Evolutionary conservation across 2,329 filamentous ascomycete genomes (phyloP).

Genomic region (Microdochium paspali): DNA sequence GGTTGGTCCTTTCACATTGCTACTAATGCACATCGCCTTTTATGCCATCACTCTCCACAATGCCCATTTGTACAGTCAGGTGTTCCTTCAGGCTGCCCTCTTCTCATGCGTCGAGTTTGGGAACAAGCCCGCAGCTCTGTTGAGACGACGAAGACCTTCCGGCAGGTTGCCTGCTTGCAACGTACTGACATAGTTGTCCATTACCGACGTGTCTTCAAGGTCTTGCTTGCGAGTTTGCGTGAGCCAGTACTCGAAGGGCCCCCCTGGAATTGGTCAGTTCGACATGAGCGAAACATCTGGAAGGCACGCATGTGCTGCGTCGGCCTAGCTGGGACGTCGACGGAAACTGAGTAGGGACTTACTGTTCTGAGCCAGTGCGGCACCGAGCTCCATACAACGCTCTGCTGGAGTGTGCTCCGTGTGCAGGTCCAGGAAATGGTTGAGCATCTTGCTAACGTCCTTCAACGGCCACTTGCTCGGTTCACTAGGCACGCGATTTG

Average conservation of each 20-base stretch:
- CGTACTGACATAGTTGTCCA: conserved; percentile 24
- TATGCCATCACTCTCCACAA: too few species aligned
- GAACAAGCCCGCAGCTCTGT: conserved; percentile 22
- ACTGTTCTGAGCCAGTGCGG: conserved; percentile 30
- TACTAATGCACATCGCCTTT: too few species aligned
- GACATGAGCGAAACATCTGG: too few species aligned
- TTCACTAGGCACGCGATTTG: conserved; percentile 28
- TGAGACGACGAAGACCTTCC: conserved; percentile 21
- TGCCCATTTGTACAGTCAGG: too few species aligned
- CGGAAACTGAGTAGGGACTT: conserved; percentile 9
- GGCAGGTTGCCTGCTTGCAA: conserved; percentile 27
- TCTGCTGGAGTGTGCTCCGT: conserved; percentile 30
- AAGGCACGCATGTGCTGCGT: not conserved
- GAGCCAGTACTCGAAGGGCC: conserved; percentile 39
- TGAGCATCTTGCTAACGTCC: conserved; percentile 35
- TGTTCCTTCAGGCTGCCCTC: not conserved
- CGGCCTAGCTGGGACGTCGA: not conserved
- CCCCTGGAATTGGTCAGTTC: conserved; percentile 18
- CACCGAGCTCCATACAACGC: conserved; percentile 31
- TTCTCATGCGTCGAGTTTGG: conserved; percentile 11
- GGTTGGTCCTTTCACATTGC: too few species aligned
- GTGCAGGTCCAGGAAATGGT: conserved; percentile 36
- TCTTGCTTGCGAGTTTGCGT: conserved; percentile 28
- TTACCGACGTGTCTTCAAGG: conserved; percentile 19
- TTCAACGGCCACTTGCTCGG: conserved; percentile 37